A percentile compares a stretch with the other conserved stretches of the same genome.
These are phyloP conservation scores for Paracoccidioides lutzii DNA, from an alignment of 2,329 filamentous ascomycete species.

Conservation along the genomic window DNA sequence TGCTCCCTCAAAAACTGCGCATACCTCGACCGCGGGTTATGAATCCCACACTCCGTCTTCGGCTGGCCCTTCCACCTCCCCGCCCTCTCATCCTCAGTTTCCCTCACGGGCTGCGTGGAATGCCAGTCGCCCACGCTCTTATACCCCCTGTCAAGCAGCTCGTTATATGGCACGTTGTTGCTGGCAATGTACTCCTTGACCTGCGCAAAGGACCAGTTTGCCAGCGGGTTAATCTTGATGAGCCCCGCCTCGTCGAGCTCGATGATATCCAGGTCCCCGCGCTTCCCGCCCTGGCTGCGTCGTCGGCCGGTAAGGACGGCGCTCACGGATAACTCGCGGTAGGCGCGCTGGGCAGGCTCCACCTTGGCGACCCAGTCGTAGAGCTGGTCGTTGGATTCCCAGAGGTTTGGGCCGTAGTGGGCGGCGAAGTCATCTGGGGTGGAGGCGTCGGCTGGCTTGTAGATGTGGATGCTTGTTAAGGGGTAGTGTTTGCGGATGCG, in stretches of 20 bases:
- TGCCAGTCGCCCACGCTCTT: conserved; percentile 98
- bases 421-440: conserved; percentile 65
- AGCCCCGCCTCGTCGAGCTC: conserved; percentile 85
- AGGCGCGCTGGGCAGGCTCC: conserved; percentile 85
- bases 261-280: conserved; percentile 78
- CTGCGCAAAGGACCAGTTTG: conserved; percentile 84
- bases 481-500: conserved; percentile 65
- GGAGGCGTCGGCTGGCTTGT: conserved; percentile 67
- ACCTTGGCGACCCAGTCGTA: conserved; percentile 98
- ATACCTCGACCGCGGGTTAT: conserved; percentile 94
- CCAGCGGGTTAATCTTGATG: conserved; percentile 94
- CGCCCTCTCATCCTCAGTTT: conserved; percentile 88
- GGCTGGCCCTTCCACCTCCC: conserved; percentile 91
- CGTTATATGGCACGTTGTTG: conserved; percentile 88
- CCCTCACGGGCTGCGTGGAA: conserved; percentile 78
- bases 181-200: conserved; percentile 77
- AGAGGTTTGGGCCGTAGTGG: conserved; percentile 69
- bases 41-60: conserved; percentile 97
- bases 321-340: conserved; percentile 71
- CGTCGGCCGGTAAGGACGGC: conserved; percentile 87
- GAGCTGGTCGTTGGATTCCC: conserved; percentile 72
- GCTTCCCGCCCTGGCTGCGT: conserved; percentile 82
- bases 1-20: conserved; percentile 68
- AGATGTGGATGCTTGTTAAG: conserved; percentile 69
- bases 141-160: conserved; percentile 82